A percentile compares a stretch with the other conserved stretches of the same genome.
phyloP scores from a whole-genome alignment of 768 basidiomycete species.

The Suillus sp. region DNA sequence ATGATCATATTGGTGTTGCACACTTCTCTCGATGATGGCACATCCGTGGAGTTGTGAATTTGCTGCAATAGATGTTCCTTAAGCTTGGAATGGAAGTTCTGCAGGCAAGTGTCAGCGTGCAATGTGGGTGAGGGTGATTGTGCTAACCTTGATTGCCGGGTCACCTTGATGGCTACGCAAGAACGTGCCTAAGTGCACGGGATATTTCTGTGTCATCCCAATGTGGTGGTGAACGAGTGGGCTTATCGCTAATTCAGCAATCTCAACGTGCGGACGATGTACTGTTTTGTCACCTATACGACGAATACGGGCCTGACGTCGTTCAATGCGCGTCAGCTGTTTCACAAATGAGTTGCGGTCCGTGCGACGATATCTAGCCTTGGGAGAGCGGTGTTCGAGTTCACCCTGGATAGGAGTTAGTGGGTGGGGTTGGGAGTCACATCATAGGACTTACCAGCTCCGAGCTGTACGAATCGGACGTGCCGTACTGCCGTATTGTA shows the following conservation, averaged over 20 bases:
- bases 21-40: not conserved
- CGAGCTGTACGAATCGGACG: slow-evolving; percentile 39
- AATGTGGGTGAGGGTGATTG: not conserved
- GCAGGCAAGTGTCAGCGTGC: not conserved
- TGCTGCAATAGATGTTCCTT: not conserved
- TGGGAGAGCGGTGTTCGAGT: slow-evolving; percentile 15
- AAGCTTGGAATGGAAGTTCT: not conserved
- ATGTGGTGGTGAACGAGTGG: slow-evolving; percentile 6
- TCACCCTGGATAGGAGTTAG: slow-evolving; percentile 13
- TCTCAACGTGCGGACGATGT: not conserved
- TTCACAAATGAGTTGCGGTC: not conserved
- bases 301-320: slow-evolving; percentile 9
- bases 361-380: slow-evolving; percentile 1
- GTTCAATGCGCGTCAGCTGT: not conserved
- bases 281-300: not conserved
- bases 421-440: not conserved
- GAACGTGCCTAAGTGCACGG: slow-evolving; percentile 19
- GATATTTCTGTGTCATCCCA: slow-evolving; percentile 14
- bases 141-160: not conserved
- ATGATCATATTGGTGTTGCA: not conserved
- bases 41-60: not conserved
- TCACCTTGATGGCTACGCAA: not conserved
- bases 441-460: slow-evolving; percentile 20
- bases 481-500: slow-evolving; percentile 30
- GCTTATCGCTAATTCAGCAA: not conserved